Conservation (phyloP, 2,329 filamentous ascomycete genomes). For the Trichoderma sp. region DNA sequence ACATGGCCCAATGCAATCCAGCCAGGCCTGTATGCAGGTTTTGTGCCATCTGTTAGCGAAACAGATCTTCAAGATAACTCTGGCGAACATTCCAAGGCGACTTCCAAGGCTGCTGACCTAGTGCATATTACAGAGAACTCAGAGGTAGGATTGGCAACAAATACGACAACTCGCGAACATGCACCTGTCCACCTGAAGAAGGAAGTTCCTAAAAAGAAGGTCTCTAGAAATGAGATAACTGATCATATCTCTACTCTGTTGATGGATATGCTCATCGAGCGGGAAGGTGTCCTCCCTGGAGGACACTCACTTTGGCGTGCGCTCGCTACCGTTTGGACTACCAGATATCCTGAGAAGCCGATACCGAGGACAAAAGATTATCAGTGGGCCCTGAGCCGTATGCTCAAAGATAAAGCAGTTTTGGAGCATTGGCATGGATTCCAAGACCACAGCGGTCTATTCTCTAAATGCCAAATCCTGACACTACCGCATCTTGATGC, state of each 20-base stretch:
- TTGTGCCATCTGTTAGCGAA: not conserved
- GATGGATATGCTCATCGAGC: constrained; percentile 35
- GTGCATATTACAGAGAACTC: not conserved
- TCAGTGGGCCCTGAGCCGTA: constrained; percentile 42
- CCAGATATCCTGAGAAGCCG: constrained; percentile 42
- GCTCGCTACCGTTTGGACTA: constrained; percentile 48
- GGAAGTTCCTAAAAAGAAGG: not conserved
- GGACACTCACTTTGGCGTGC: constrained; percentile 53
- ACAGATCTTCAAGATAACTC: not conserved
- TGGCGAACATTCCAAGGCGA: not conserved
- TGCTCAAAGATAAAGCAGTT: constrained; percentile 41
- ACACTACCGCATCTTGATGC: constrained; percentile 46
- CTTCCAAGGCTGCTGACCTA: too few relatives aligned
- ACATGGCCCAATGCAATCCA: not conserved
- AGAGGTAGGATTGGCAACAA: not conserved
- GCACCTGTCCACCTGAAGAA: not conserved
- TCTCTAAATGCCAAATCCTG: constrained; percentile 49
- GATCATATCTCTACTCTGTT: constrained; percentile 34
- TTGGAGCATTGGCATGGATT: constrained; percentile 50
- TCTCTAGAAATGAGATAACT: constrained; percentile 3
- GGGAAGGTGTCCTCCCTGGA: constrained; percentile 53
- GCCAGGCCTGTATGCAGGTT: not conserved
- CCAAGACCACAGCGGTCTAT: constrained; percentile 43
- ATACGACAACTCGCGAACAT: not conserved
- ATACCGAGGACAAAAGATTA: constrained; percentile 45